Conservation (phyloP, 1,284 basidiomycete genomes). For the Cutaneotrichosporon sp. region DNA sequence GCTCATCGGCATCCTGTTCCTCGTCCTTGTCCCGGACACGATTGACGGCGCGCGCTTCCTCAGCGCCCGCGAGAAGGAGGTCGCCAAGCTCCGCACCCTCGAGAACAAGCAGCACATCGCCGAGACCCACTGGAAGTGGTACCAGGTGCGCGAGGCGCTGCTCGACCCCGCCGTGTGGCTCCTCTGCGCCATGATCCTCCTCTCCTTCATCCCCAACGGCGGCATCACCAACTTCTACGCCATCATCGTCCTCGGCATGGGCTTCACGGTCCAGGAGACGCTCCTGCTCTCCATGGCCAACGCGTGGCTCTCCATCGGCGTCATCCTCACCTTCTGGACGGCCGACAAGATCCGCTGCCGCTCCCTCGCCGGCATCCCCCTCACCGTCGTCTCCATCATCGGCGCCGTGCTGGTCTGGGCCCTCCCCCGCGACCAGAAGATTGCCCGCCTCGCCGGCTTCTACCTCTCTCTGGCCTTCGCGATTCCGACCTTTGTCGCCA, state of each 20-base stretch:
- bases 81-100: conserved; percentile 33
- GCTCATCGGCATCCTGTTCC: conserved; percentile 26
- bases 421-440: not conserved
- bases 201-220: conserved; percentile 1
- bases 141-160: conserved; percentile 35
- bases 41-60: conserved; percentile 36
- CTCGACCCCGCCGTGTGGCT: conserved; percentile 23
- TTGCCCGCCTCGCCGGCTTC: conserved; percentile 12
- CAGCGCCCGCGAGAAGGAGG: conserved; percentile 26
- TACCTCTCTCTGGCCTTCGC: conserved; percentile 14
- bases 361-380: conserved; percentile 15
- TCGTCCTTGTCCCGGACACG: conserved; percentile 35
- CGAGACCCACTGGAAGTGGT: conserved; percentile 30
- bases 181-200: conserved; percentile 10
- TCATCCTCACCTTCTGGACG: conserved; percentile 18
- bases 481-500: not conserved
- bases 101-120: conserved; percentile 47
- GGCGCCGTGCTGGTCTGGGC: conserved; percentile 27
- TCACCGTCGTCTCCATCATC: conserved; percentile 17
- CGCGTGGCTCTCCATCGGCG: conserved; percentile 21
- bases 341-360: conserved; percentile 24
- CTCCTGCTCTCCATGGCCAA: conserved; percentile 26
- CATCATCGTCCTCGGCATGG: conserved; percentile 28
- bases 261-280: conserved; percentile 15
- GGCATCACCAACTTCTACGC: conserved; percentile 22